Evolutionary conservation across 306 rosid species (phyloP).

Genomic region (Sindora glabra): DNA sequence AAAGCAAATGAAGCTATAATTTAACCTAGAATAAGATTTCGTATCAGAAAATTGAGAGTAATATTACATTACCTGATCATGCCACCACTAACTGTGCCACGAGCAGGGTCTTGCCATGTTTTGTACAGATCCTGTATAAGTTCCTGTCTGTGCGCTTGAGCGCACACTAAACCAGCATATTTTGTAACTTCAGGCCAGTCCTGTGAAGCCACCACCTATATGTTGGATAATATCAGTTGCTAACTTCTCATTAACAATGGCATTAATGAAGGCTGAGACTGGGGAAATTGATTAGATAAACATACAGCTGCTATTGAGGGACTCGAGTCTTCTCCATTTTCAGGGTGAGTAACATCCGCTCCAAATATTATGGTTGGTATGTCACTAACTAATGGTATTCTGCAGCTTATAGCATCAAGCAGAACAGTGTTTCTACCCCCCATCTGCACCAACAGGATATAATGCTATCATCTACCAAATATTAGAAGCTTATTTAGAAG

Average conservation of each 20-base stretch:
- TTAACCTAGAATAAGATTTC: background rate
- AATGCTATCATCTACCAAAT: background rate
- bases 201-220: slow-evolving; percentile 93
- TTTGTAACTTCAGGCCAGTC: slow-evolving; percentile 98
- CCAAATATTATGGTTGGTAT: slow-evolving; percentile 91
- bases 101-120: slow-evolving; percentile 92
- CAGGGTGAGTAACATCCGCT: slow-evolving; percentile 94
- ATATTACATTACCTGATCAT: slow-evolving; percentile 76
- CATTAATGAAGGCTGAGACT: background rate
- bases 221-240: slow-evolving; percentile 18
- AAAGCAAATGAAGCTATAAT: slow-evolving; percentile 3
- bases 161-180: slow-evolving; percentile 88
- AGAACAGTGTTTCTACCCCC: slow-evolving; percentile 97
- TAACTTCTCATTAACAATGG: background rate
- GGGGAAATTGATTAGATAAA: background rate
- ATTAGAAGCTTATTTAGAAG: background rate
- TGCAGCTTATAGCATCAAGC: slow-evolving; percentile 87
- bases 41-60: background rate
- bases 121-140: slow-evolving; percentile 87
- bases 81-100: slow-evolving; percentile 86
- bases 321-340: slow-evolving; percentile 89
- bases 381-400: slow-evolving; percentile 87
- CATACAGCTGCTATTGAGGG: slow-evolving; percentile 92
- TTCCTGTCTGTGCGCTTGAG: slow-evolving; percentile 94
- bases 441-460: slow-evolving; percentile 50